Evolutionary conservation across 345 rosid species (phyloP), one percentile per base, ranked within the genome.

Genomic region (Cardiospermum halicacabum): DNA sequence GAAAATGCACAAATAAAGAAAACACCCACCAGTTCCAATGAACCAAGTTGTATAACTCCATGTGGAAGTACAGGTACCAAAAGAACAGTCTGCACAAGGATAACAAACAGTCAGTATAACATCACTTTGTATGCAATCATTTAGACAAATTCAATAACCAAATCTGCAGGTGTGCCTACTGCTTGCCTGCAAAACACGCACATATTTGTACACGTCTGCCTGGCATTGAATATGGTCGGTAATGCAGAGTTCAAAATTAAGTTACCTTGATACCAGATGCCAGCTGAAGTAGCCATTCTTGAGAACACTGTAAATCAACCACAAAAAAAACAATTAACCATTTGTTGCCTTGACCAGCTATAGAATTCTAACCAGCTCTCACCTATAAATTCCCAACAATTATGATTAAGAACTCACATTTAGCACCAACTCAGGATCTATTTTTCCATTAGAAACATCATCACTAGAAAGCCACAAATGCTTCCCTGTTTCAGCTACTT

Each of bases 41-140:
- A 87, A n/a, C 93, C 93, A 16, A 87, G 86, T 66, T 87, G 91
- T 62, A 86, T 21, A 39, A 86, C 93, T 32, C 89, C 89, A 51
- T 72, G 75, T 21, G 86, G 86, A 81, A 74, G 84, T 60, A 81
- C 77, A 59, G 93, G 80, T 27, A 82, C 74, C 69, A 82, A 72
- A 73, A 82, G 66, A 39, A 84, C 67, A 56, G 89, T 84, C 93
- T 87, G 84, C 83, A 71, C 0, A 58, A 73, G 69, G 18, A 76
- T 57, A 26, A 65, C 15, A 51, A 58, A 55, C 16, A 24, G 42
- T 66, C 42, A 74, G 55, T 8, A 48, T 7, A 60, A 30, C 15
- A 56, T 39, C 45, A 57, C 39, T 26, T 55, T 69, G 53, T 16
- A 13, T 31, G 39, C 61, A 34, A 31, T 53, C 48, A 67, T 22